Evolutionary conservation across 495 filamentous ascomycete genomes (phyloP), one percentile per base, ranked within the genome.

Genomic region (Xylaria nigripes): DNA sequence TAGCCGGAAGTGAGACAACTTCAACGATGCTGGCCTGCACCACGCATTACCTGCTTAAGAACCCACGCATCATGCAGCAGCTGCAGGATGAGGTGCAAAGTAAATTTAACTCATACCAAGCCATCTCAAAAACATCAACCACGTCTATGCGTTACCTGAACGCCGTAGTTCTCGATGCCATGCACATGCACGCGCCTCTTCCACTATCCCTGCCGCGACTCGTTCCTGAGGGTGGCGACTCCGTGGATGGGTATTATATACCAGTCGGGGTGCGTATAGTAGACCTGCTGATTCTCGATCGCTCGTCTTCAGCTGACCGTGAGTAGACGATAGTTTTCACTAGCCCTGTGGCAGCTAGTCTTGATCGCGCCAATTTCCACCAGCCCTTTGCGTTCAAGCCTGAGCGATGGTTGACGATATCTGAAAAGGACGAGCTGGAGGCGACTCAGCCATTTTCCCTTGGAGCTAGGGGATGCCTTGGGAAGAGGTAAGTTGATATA

Each of bases 131-230:
- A 18, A 36, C 51, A 0, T 59, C 52, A 4, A 62, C 71, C 2
- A 54, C 58, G 5, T 49, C 63, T 0, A 62, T 82, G 0, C 61
- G 58, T 1, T 84, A 81, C 57, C 62, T 84, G 42, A 64, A 68
- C 34, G 82, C 82, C 0, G 72, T 76, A 13, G 59, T 84, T 15
- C 62, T 73, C 3, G 82, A 86, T 58, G 70, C 63, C 0, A 66
- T 86, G 23, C 70, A 82, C 7, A 57, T 83, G 13, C 76, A 75
- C 46, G 76, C 81, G 12, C 75, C 81, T 0, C 69, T 73, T 1
- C 72, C 81, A 0, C 54, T 64, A 2, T 72, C 72, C 5, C 55
- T 77, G 0, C 74, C 73, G 0, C 66, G 83, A 3, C 30, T 70
- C 0, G 57, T 65, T 3, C 61, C 61, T 6, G 13, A 54, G 15